Percentiles rank a stretch among this genome's conserved stretches.
phyloP scores from a whole-genome alignment of 2,329 filamentous ascomycete genomes.

The Xylaria digitata region DNA sequence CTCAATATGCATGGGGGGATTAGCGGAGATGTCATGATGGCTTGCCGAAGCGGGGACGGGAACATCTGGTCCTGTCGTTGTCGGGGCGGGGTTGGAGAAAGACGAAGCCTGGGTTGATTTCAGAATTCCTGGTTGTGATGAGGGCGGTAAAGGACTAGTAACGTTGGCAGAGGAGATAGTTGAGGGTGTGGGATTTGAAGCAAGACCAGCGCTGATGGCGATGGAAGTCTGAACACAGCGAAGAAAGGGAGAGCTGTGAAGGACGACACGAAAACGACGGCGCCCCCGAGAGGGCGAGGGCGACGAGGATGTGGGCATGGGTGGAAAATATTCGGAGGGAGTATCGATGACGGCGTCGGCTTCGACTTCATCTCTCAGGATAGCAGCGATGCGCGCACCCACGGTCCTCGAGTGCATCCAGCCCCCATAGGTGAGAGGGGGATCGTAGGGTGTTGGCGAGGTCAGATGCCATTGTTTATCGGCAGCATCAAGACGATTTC shows the following conservation, averaged over 20 bases:
- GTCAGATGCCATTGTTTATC: constrained; percentile 96
- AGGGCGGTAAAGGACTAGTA: constrained; percentile 45
- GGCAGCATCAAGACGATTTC: constrained; percentile 90
- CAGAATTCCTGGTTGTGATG: constrained; percentile 32
- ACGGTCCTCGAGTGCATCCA: constrained; percentile 88
- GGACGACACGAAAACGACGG: constrained; percentile 79
- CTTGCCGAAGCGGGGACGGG: constrained; percentile 36
- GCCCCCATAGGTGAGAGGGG: constrained; percentile 92
- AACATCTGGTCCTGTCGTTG: constrained; percentile 39
- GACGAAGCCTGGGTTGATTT: constrained; percentile 41
- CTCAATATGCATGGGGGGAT: constrained; percentile 50
- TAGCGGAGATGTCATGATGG: constrained; percentile 42
- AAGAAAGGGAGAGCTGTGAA: constrained; percentile 94
- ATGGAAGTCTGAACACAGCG: constrained; percentile 93
- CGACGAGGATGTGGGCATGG: neutral
- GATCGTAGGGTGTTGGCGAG: constrained; percentile 93
- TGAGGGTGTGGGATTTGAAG: constrained; percentile 64
- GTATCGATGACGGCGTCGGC: neutral
- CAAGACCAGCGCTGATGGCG: constrained; percentile 86
- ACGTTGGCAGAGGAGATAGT: constrained; percentile 36
- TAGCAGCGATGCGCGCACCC: constrained; percentile 83
- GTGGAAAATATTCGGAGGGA: constrained; percentile 48
- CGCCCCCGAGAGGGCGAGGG: constrained; percentile 57
- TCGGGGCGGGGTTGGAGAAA: constrained; percentile 37
- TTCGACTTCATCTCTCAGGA: constrained; percentile 67